phyloP scores from a whole-genome alignment of 257 asterid species.

The Solanum ossicruentum region DNA sequence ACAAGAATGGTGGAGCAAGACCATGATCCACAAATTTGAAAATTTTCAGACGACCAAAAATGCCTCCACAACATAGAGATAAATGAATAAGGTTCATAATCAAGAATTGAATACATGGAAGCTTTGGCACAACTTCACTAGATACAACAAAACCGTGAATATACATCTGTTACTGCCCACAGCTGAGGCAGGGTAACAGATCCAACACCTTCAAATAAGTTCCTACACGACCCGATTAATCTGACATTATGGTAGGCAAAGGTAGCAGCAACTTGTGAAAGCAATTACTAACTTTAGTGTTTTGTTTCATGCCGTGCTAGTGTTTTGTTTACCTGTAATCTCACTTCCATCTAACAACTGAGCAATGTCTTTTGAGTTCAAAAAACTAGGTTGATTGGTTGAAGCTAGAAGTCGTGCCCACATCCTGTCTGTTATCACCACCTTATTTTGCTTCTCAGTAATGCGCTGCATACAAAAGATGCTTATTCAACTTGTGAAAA shows the following conservation, averaged over 20 bases:
- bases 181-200: constrained; percentile 49
- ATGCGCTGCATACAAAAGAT: constrained; percentile 22
- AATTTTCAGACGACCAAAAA: too few relatives aligned
- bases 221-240: constrained; percentile 34
- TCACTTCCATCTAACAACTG: constrained; percentile 11
- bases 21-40: too few relatives aligned
- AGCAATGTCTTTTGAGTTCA: constrained; percentile 8
- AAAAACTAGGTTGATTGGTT: constrained; percentile 42
- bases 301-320: constrained; percentile 8
- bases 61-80: neutral
- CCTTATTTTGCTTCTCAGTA: constrained; percentile 32
- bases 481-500: neutral
- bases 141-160: constrained; percentile 4
- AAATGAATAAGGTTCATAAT: neutral
- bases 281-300: neutral
- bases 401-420: constrained; percentile 52
- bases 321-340: constrained; percentile 12
- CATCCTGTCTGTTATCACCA: constrained; percentile 41
- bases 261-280: constrained; percentile 5
- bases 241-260: constrained; percentile 11
- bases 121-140: neutral
- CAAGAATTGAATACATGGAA: neutral
- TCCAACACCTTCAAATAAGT: constrained; percentile 20
- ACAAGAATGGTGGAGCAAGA: too few relatives aligned
- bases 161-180: constrained; percentile 18